Base-by-base conservation (phyloP, 2,329 filamentous ascomycete species). In the Fusarium subtropicale region DNA sequence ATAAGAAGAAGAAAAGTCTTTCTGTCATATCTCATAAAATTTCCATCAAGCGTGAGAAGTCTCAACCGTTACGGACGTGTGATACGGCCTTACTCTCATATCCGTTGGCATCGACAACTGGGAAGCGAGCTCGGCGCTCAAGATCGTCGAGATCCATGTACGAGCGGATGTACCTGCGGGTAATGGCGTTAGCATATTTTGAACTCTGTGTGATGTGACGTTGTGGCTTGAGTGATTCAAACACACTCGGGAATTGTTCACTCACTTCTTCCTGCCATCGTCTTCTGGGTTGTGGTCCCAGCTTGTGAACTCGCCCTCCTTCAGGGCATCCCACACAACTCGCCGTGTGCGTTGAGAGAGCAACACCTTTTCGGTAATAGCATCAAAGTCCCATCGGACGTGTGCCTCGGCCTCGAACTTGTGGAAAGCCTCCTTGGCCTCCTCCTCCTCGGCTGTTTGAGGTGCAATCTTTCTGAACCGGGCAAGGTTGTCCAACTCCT, bases 201-300 rank as follows among this genome's bases (percentile, higher is more conserved):
- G 10, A 76, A 77, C 68, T 46, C 45, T 50, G 12, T 22, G 55
- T 68, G 48, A 44, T 59, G 54, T 80, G 76, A 50, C 82, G 73
- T 55, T 61, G 64, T 69, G 61, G 52, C 61, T 60, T 24, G 24
- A 36, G 51, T 8, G 22, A 36, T 46, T 22, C 24, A 26, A 45
- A 30, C 74, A 53, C 69, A 71, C 65, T 42, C 16, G 24, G 71
- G 50, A 22, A 18, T 34, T 42, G 22, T 50, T 22, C 26, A 81
- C 85, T 80, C 81, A 90, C 84, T 91, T 91, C 70, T 88, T 84
- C 48, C 85, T 82, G 28, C 90, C 91, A 74, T 92, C 88, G 70
- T 92, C 89, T 5, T 85, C 81, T 1, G 93, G 93, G 81, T 94
- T 87, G 80, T 91, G 92, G 79, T 97, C 94, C 94, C 94, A 97